Evolutionary conservation across 23 red algal species (phyloP).

Genomic region (Pyropia yezoensis): DNA sequence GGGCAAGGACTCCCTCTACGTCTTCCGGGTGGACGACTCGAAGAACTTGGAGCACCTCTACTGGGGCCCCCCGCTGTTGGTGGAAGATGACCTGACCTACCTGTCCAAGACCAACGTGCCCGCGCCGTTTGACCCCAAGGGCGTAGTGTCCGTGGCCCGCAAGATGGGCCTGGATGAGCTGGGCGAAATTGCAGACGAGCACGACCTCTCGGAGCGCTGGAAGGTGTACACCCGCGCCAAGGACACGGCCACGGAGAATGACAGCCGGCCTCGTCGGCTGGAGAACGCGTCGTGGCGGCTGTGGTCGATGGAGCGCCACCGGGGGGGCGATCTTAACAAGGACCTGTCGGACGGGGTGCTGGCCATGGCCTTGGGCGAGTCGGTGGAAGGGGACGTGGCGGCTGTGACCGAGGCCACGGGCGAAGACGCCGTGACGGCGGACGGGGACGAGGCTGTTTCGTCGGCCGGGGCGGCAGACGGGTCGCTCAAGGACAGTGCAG

Average conservation of each 20-base stretch:
- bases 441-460: no score
- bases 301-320: conserved; percentile 73
- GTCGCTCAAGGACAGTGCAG: no score
- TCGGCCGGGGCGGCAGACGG: no score
- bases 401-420: no score
- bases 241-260: conserved; percentile 29
- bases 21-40: conserved; percentile 84
- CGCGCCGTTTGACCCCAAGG: conserved; percentile 84
- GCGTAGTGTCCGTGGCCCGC: conserved; percentile 36
- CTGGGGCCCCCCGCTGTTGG: conserved; percentile 60
- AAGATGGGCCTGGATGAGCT: conserved; percentile 71
- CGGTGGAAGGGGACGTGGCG: neutral
- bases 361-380: conserved; percentile 21
- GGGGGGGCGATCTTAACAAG: conserved; percentile 58
- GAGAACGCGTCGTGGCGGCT: conserved; percentile 95
- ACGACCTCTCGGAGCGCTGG: conserved; percentile 76
- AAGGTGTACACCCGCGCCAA: conserved; percentile 65
- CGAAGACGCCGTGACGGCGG: no score
- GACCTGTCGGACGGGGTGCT: conserved; percentile 56
- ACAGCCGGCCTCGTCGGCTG: conserved; percentile 48
- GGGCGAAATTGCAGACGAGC: conserved; percentile 25
- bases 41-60: conserved; percentile 89
- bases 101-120: conserved; percentile 76
- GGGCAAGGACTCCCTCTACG: conserved; percentile 51
- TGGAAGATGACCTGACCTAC: conserved; percentile 80